Conservation (phyloP, 768 basidiomycete species). For the Termitomyces sp. region DNA sequence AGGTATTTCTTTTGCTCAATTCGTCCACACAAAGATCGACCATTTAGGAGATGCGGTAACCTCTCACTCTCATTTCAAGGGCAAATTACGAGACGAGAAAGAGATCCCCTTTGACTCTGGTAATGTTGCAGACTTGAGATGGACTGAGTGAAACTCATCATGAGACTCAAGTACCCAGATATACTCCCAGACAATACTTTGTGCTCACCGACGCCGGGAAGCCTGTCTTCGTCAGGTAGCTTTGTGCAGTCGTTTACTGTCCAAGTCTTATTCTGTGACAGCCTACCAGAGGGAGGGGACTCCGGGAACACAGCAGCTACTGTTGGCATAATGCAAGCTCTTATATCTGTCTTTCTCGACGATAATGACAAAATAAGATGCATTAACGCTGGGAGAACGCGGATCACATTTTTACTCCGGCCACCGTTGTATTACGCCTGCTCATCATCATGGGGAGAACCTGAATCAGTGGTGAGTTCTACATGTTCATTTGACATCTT, state of each 20-base stretch:
- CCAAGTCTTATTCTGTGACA: conserved; percentile 15
- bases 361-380: conserved; percentile 82
- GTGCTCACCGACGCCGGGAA: conserved; percentile 95
- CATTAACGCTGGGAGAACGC: conserved; percentile 75
- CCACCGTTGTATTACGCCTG: conserved; percentile 90
- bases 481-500: not conserved
- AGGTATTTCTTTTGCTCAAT: conserved; percentile 27
- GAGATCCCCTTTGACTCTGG: conserved; percentile 37
- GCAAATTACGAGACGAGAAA: conserved; percentile 25
- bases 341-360: conserved; percentile 94
- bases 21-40: conserved; percentile 1
- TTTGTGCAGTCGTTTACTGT: not conserved
- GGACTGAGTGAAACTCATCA: conserved; percentile 4
- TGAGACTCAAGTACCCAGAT: conserved; percentile 27
- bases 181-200: conserved; percentile 75
- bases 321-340: conserved; percentile 91
- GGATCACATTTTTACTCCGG: conserved; percentile 83
- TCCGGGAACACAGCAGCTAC: conserved; percentile 67
- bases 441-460: conserved; percentile 90
- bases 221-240: conserved; percentile 89
- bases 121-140: conserved; percentile 13
- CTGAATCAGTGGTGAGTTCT: conserved; percentile 83
- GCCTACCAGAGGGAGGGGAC: conserved; percentile 50
- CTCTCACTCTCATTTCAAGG: conserved; percentile 24
- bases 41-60: conserved; percentile 21